These are phyloP conservation scores for Cytospora piceicola DNA, from an alignment of 2,329 filamentous ascomycete species.

Conservation along the genomic window DNA sequence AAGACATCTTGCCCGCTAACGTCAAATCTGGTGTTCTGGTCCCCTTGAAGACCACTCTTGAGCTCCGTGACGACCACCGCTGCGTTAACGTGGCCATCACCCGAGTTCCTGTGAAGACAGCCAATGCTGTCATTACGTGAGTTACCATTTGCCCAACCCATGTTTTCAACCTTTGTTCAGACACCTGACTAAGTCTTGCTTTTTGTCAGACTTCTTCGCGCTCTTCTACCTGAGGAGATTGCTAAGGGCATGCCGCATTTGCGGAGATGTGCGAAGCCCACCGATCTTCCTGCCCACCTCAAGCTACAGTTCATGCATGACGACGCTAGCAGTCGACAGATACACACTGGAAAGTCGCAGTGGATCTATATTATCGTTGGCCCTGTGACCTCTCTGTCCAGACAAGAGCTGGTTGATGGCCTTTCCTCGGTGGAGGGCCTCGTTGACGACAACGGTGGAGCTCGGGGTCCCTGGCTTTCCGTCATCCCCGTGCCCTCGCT, in stretches of 20 bases:
- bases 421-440: constrained; percentile 55
- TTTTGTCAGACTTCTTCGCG: constrained; percentile 55
- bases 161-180: background rate
- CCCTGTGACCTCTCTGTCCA: constrained; percentile 55
- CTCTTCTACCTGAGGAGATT: constrained; percentile 61
- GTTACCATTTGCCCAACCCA: constrained; percentile 39
- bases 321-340: constrained; percentile 55
- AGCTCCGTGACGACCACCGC: constrained; percentile 62
- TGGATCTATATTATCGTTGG: constrained; percentile 64
- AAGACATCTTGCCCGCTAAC: constrained; percentile 40
- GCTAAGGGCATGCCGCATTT: constrained; percentile 72
- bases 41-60: constrained; percentile 67
- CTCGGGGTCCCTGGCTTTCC: constrained; percentile 57
- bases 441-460: constrained; percentile 40
- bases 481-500: constrained; percentile 71
- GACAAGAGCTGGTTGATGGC: constrained; percentile 54
- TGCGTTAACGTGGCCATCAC: constrained; percentile 71
- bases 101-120: constrained; percentile 70
- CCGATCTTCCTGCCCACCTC: constrained; percentile 68
- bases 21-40: constrained; percentile 56
- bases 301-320: constrained; percentile 65
- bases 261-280: constrained; percentile 74
- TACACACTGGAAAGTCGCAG: constrained; percentile 63
- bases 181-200: constrained; percentile 37
- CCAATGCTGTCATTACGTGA: constrained; percentile 74